phyloP scores from a whole-genome alignment of 208 protist species.

The Tritrichomonas musculus region DNA sequence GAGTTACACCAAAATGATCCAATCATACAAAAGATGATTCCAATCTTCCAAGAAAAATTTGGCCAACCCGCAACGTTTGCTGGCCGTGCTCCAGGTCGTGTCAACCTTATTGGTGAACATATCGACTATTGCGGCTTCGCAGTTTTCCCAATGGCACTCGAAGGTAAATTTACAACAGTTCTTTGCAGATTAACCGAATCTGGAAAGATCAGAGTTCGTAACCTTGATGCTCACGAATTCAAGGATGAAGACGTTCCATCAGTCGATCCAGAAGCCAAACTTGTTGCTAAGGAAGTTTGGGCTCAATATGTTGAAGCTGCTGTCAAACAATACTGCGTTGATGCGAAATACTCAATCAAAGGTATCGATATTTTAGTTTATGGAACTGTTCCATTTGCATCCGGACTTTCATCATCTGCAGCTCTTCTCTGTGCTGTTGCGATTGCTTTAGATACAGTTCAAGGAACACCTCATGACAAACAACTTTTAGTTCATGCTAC shows the following conservation, averaged over 20 bases:
- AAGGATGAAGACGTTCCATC: neutral
- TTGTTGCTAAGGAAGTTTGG: neutral
- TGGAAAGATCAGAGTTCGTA: neutral
- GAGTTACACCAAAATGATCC: neutral
- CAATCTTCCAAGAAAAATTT: neutral
- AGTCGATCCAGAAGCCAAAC: neutral
- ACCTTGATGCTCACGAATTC: neutral
- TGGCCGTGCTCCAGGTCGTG: constrained; percentile 47
- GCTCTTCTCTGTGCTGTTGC: neutral
- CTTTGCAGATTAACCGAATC: neutral
- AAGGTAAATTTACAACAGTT: constrained; percentile 1
- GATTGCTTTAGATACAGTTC: neutral
- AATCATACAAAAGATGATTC: neutral
- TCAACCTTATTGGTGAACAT: constrained; percentile 59
- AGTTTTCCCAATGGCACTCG: constrained; percentile 53
- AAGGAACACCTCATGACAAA: neutral
- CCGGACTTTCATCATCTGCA: neutral
- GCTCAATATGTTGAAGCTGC: neutral
- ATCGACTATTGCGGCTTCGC: constrained; percentile 53
- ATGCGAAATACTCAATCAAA: neutral
- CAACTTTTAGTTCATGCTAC: neutral
- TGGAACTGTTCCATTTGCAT: neutral
- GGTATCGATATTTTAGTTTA: neutral
- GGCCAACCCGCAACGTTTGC: neutral
- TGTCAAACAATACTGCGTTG: neutral